Evolutionary conservation across 2,329 filamentous ascomycete genomes (phyloP).

Genomic region (Pleoardoris graminearum): DNA sequence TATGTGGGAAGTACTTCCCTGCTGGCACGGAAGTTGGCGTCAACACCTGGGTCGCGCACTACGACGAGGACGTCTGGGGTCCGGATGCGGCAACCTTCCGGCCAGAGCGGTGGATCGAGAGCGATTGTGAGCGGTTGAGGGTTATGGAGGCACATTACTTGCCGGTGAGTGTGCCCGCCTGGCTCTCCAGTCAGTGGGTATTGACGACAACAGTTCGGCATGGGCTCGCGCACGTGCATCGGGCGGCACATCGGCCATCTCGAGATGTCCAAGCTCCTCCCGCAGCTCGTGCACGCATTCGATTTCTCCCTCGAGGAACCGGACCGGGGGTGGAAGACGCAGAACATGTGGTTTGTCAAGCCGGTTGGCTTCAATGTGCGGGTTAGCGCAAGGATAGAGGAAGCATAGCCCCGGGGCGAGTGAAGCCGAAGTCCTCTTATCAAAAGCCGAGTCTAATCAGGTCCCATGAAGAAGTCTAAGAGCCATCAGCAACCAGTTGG

Average conservation of each 20-base stretch:
- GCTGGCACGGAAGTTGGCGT: conserved; percentile 27
- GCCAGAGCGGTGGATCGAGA: conserved; percentile 26
- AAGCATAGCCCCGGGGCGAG: too few species aligned
- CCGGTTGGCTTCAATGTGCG: conserved; percentile 6
- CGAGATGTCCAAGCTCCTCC: conserved; percentile 15
- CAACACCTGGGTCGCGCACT: conserved; percentile 27
- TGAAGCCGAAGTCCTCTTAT: neutral
- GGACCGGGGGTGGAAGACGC: conserved; percentile 10
- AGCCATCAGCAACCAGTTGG: too few species aligned
- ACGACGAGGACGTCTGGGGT: conserved; percentile 20
- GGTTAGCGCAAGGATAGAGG: neutral
- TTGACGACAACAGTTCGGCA: conserved; percentile 16
- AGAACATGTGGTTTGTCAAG: conserved; percentile 17
- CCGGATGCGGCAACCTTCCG: conserved; percentile 21
- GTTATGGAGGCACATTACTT: conserved; percentile 24
- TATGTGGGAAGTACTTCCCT: conserved; percentile 22
- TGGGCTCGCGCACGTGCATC: conserved; percentile 25
- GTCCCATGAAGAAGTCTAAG: too few species aligned
- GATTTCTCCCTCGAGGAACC: conserved; percentile 9
- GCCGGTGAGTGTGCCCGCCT: conserved; percentile 16
- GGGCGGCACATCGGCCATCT: conserved; percentile 19
- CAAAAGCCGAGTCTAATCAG: too few species aligned
- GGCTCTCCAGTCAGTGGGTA: neutral
- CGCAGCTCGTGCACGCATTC: conserved; percentile 8
- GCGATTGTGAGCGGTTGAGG: conserved; percentile 10